A percentile compares a stretch with the other conserved stretches of the same genome.
These are phyloP conservation scores for Cryptococcus sp. DNA, from an alignment of 1,284 basidiomycete species.

Conservation along the genomic window DNA sequence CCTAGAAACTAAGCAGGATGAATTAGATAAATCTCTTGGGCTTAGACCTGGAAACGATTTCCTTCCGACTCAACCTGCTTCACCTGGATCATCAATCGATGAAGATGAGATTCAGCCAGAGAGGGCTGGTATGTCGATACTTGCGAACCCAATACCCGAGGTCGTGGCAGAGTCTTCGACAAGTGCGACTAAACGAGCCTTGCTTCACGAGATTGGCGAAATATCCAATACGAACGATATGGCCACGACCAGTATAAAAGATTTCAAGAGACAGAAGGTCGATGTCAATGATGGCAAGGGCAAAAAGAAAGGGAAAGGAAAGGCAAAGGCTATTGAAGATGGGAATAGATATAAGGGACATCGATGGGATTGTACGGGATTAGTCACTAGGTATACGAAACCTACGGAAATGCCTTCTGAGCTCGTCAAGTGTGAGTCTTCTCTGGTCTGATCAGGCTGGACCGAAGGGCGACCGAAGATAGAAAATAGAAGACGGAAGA, in stretches of 20 bases:
- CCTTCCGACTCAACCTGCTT: conserved; percentile 18
- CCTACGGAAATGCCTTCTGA: conserved; percentile 65
- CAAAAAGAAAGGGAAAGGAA: conserved; percentile 10
- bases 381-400: conserved; percentile 65
- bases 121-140: neutral
- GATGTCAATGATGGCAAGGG: conserved; percentile 2
- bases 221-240: neutral
- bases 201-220: neutral
- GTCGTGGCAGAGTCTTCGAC: neutral
- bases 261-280: conserved; percentile 3
- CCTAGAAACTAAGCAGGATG: neutral
- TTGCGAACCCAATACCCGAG: neutral
- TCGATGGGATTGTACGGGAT: conserved; percentile 59
- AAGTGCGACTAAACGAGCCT: neutral
- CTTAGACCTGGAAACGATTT: conserved; percentile 4
- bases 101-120: neutral
- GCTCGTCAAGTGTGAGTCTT: conserved; percentile 69
- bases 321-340: conserved; percentile 3
- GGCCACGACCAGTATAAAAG: neutral
- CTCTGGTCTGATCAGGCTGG: neutral
- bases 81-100: conserved; percentile 3
- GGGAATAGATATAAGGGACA: conserved; percentile 22
- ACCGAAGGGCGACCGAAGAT: too few species aligned
- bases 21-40: too few species aligned
- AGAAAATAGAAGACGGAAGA: neutral